Evolutionary conservation across 768 basidiomycete species (phyloP).

Genomic region (Termitomyces sp.): DNA sequence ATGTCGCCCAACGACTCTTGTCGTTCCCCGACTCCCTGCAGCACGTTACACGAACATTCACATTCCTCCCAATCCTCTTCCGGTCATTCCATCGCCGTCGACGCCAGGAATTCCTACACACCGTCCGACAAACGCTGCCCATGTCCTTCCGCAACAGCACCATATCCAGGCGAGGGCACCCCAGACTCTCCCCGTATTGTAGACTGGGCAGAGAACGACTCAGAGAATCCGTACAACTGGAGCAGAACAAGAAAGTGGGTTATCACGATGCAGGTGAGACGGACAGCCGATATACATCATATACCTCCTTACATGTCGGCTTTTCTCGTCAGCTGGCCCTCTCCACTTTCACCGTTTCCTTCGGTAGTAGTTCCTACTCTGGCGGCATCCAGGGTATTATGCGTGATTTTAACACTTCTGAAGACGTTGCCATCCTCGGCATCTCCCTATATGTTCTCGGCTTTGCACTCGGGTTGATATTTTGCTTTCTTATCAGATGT

Average conservation of each 20-base stretch:
- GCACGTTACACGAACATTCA: conserved; percentile 18
- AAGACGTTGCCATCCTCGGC: conserved; percentile 49
- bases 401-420: conserved; percentile 40
- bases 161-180: conserved; percentile 42
- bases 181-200: conserved; percentile 45
- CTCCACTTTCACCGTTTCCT: conserved; percentile 52
- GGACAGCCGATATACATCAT: neutral
- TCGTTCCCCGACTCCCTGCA: conserved; percentile 9
- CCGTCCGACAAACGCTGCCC: neutral
- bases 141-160: conserved; percentile 5
- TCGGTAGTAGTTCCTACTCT: conserved; percentile 52
- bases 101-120: neutral
- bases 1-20: conserved; percentile 18
- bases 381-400: conserved; percentile 42
- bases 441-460: conserved; percentile 60
- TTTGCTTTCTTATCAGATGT: neutral
- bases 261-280: conserved; percentile 44
- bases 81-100: conserved; percentile 1
- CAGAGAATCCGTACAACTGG: conserved; percentile 56
- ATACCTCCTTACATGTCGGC: conserved; percentile 1
- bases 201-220: conserved; percentile 45
- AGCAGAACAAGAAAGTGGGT: conserved; percentile 39
- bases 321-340: conserved; percentile 34
- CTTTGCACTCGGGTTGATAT: conserved; percentile 48
- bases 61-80: conserved; percentile 13